A percentile compares a stretch with the other conserved stretches of the same genome.
These are phyloP conservation scores for Rhynchospora pubera DNA, from an alignment of 176 grass and related monocot genomes.

Conservation along the genomic window DNA sequence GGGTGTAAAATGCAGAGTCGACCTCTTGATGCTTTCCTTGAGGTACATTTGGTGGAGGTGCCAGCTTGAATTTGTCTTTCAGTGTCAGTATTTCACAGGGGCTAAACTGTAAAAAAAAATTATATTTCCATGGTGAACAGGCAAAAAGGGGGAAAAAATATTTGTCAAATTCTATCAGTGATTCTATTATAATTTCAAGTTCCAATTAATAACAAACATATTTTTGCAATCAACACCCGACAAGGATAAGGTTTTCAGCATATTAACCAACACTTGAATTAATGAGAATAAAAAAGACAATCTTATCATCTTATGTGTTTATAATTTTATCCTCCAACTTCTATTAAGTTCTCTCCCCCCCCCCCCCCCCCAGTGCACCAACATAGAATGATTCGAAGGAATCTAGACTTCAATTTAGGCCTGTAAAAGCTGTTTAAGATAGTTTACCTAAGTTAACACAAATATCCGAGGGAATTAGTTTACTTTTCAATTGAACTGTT, in stretches of 20 bases:
- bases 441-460: background rate
- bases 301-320: background rate
- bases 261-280: background rate
- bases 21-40: constrained; percentile 45
- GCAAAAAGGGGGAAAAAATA: background rate
- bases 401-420: background rate
- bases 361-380: background rate
- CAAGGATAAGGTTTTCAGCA: background rate
- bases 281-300: background rate
- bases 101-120: constrained; percentile 58
- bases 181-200: background rate
- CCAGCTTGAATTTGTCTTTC: constrained; percentile 53
- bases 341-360: background rate
- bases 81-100: constrained; percentile 29
- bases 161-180: background rate
- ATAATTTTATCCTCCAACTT: background rate
- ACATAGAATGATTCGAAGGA: background rate
- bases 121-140: background rate
- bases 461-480: background rate
- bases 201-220: background rate
- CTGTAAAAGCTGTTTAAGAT: background rate
- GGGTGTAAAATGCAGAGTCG: constrained; percentile 37
- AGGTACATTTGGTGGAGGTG: constrained; percentile 56
- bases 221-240: background rate
- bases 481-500: background rate